These are phyloP conservation scores for Phialophora tarda DNA, from an alignment of 2,329 filamentous ascomycete genomes.

Conservation along the genomic window DNA sequence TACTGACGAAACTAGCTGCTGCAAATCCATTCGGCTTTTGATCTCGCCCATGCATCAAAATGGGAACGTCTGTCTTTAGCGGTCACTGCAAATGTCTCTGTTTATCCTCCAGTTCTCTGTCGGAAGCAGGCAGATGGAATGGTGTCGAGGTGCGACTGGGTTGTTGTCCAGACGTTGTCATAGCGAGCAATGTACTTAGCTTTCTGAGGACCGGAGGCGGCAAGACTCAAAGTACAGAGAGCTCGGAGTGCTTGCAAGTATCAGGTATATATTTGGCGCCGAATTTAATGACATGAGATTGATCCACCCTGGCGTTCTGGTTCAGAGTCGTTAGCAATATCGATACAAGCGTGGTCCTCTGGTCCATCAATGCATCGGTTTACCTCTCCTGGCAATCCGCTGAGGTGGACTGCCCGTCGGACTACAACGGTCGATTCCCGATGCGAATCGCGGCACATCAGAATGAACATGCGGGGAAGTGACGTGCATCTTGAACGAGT, in stretches of 20 bases:
- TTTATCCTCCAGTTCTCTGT: background rate
- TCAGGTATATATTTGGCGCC: slow-evolving; percentile 29
- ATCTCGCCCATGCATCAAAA: background rate
- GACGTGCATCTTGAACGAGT: background rate
- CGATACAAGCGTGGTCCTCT: background rate
- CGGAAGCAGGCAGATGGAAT: background rate
- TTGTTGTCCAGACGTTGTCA: background rate
- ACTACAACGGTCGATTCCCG: background rate
- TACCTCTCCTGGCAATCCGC: background rate
- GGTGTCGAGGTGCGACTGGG: background rate
- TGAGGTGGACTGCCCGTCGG: background rate
- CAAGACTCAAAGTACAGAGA: slow-evolving; percentile 18
- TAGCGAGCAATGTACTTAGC: slow-evolving; percentile 10
- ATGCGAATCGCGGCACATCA: background rate
- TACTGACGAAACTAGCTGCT: slow-evolving; percentile 30
- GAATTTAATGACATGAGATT: slow-evolving; percentile 28
- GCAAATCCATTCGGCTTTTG: slow-evolving; percentile 35
- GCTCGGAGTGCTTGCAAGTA: slow-evolving; percentile 13
- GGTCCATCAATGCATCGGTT: background rate
- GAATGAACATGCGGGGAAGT: slow-evolving; percentile 2
- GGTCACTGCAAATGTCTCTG: background rate
- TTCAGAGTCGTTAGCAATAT: background rate
- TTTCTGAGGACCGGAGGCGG: background rate
- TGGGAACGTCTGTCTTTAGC: background rate
- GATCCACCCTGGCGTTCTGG: background rate